A percentile compares a stretch with the other conserved stretches of the same genome.
phyloP scores from a whole-genome alignment of 208 protist species.

The Crithidia brevicula region DNA sequence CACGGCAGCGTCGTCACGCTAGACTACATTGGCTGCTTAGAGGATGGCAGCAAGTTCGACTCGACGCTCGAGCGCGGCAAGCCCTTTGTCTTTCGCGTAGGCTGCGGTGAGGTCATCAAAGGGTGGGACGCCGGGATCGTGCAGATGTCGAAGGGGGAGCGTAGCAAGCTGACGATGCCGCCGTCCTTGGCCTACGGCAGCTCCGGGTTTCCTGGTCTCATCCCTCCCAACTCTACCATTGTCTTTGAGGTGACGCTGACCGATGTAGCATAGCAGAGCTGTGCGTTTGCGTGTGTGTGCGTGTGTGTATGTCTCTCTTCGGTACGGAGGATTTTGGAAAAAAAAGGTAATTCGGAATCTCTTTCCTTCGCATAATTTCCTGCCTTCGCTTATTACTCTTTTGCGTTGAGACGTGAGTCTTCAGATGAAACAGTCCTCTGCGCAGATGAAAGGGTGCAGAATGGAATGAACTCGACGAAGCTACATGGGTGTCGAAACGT shows the following conservation, averaged over 20 bases:
- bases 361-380: no score
- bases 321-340: no score
- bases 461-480: no score
- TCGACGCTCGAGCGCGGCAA: conserved; percentile 86
- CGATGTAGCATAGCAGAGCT: conserved; percentile 84
- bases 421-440: no score
- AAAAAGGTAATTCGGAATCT: no score
- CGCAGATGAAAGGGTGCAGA: no score
- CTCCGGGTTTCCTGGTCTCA: conserved; percentile 88
- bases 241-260: conserved; percentile 94
- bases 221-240: conserved; percentile 88
- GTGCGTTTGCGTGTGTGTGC: no score
- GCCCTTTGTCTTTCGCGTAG: conserved; percentile 93
- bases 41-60: conserved; percentile 90
- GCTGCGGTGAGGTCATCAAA: conserved; percentile 92
- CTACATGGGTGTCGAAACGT: no score
- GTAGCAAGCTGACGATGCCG: conserved; percentile 92
- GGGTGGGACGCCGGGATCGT: conserved; percentile 96
- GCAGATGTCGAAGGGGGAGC: conserved; percentile 94
- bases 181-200: conserved; percentile 89
- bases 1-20: conserved; percentile 88
- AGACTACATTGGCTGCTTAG: conserved; percentile 85
- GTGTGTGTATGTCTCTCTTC: no score
- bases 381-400: no score
- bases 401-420: no score